These are phyloP conservation scores for Sarocladiaceae sp. DNA, from an alignment of 2,329 filamentous ascomycete species.

Conservation along the genomic window DNA sequence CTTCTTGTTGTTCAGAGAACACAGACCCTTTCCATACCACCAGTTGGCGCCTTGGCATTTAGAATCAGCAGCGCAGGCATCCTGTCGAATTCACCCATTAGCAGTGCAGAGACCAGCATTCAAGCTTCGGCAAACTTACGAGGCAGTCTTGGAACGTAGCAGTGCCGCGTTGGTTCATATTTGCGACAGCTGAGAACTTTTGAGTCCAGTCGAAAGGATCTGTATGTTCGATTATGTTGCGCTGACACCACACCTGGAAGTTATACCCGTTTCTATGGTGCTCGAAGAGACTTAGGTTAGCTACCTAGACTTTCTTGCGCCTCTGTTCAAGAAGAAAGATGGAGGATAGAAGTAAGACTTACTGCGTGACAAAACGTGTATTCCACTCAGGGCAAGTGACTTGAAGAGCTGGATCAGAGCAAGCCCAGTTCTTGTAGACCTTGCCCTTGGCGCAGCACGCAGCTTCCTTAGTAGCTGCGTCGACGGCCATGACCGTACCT, in stretches of 20 bases:
- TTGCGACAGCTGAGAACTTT: neutral
- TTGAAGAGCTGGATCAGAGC: neutral
- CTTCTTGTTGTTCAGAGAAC: neutral
- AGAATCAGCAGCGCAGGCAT: neutral
- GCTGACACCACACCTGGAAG: conserved; percentile 6
- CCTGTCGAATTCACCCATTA: too few species aligned
- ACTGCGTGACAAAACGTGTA: neutral
- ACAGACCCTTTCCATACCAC: conserved; percentile 6
- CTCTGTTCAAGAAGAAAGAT: neutral
- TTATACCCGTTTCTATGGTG: neutral
- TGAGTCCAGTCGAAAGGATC: neutral
- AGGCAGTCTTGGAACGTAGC: conserved; percentile 6
- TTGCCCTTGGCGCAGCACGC: neutral
- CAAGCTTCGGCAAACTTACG: neutral
- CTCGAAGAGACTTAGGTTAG: neutral
- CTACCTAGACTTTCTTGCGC: neutral
- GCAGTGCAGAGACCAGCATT: neutral
- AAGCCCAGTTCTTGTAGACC: conserved; percentile 6
- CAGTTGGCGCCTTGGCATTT: conserved; percentile 1
- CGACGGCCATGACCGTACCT: conserved; percentile 4
- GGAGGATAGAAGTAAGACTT: neutral
- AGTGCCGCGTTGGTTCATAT: neutral
- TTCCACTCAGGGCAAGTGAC: neutral
- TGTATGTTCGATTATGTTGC: conserved; percentile 4
- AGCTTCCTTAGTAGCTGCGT: neutral